Evolutionary conservation across 208 protist genomes (phyloP).

Genomic region (Porcisia hertigi): DNA sequence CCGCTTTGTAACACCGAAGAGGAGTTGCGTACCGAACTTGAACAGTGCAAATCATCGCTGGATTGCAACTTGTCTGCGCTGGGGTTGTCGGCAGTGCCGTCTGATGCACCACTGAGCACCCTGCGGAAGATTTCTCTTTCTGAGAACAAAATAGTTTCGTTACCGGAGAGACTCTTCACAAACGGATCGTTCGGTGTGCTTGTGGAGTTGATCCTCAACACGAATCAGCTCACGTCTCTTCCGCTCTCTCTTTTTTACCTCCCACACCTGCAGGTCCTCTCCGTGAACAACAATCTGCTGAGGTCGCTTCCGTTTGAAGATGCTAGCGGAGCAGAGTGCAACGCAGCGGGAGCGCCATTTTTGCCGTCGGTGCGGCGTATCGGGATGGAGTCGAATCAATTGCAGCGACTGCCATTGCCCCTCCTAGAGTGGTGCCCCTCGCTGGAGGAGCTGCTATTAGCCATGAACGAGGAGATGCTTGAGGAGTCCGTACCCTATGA

Average conservation of each 20-base stretch:
- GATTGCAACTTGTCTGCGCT: slow-evolving; percentile 72
- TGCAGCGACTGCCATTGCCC: slow-evolving; percentile 60
- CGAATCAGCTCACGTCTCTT: slow-evolving; percentile 57
- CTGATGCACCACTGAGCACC: slow-evolving; percentile 35
- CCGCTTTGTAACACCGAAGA: slow-evolving; percentile 32
- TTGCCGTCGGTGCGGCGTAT: slow-evolving; percentile 55
- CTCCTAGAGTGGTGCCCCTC: slow-evolving; percentile 60
- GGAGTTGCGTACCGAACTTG: slow-evolving; percentile 58
- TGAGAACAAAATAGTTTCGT: slow-evolving; percentile 52
- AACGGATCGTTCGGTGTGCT: slow-evolving; percentile 37
- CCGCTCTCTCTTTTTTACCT: slow-evolving; percentile 68
- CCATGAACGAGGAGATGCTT: slow-evolving; percentile 72
- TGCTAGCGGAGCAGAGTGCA: slow-evolving; percentile 2
- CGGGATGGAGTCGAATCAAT: slow-evolving; percentile 73
- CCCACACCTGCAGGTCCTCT: slow-evolving; percentile 62
- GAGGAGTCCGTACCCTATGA: slow-evolving; percentile 47
- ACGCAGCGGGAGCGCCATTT: slow-evolving; percentile 19
- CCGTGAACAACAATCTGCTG: slow-evolving; percentile 76
- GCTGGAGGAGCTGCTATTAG: slow-evolving; percentile 62
- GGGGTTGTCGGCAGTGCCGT: slow-evolving; percentile 38
- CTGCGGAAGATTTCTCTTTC: slow-evolving; percentile 59
- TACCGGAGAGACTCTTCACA: slow-evolving; percentile 53
- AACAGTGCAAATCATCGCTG: slow-evolving; percentile 36
- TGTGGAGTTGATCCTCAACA: slow-evolving; percentile 61
- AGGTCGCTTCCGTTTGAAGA: slow-evolving; percentile 29